phyloP scores from a whole-genome alignment of 495 filamentous ascomycete genomes.

The Penicillium samsonianum region DNA sequence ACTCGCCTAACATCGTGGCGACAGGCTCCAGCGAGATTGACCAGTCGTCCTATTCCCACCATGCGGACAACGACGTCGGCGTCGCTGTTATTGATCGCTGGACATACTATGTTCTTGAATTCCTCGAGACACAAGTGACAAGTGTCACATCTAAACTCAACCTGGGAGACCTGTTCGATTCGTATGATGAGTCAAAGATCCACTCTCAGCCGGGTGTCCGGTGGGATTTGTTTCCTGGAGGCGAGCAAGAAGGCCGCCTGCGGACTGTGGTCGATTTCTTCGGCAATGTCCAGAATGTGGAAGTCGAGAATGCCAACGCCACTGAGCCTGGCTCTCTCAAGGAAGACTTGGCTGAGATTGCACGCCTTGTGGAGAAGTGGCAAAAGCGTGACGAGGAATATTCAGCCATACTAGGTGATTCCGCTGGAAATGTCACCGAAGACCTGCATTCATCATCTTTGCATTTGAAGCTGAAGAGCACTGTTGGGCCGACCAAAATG shows the following conservation, averaged over 20 bases:
- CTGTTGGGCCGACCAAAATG: constrained; percentile 60
- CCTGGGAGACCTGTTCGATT: constrained; percentile 91
- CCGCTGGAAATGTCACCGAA: constrained; percentile 31
- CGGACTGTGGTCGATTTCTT: constrained; percentile 94
- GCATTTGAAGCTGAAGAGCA: constrained; percentile 33
- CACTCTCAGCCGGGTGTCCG: constrained; percentile 89
- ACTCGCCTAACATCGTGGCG: constrained; percentile 94
- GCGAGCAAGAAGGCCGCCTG: constrained; percentile 69
- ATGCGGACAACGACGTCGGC: constrained; percentile 96
- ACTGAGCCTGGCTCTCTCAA: constrained; percentile 60
- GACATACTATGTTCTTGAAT: constrained; percentile 98
- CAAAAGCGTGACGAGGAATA: constrained; percentile 39
- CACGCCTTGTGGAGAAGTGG: constrained; percentile 56
- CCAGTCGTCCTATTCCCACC: constrained; percentile 92
- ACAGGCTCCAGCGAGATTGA: constrained; percentile 93
- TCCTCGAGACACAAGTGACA: constrained; percentile 86
- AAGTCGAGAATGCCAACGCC: constrained; percentile 66
- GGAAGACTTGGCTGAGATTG: constrained; percentile 73
- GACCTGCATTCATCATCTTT: constrained; percentile 22
- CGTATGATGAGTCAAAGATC: constrained; percentile 91
- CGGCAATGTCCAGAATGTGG: constrained; percentile 95
- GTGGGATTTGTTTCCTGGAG: constrained; percentile 88
- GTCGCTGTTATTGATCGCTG: constrained; percentile 98
- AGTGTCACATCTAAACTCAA: constrained; percentile 81
- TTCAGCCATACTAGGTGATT: constrained; percentile 37